These are phyloP conservation scores for Aspergillus sp. DNA, from an alignment of 2,329 filamentous ascomycete species.

Conservation along the genomic window DNA sequence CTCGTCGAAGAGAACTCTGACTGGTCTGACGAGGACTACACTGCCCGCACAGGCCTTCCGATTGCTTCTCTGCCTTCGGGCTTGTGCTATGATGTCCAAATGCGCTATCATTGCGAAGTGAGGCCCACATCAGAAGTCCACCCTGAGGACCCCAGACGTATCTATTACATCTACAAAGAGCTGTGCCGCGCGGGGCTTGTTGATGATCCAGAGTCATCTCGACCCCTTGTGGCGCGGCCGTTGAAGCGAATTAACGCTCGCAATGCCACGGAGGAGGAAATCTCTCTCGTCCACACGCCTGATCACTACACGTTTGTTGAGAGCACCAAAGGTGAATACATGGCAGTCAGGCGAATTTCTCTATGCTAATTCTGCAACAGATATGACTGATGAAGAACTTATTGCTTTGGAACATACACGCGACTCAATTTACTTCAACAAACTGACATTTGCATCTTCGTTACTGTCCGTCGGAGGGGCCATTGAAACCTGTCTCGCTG, in stretches of 20 bases:
- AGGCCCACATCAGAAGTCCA: constrained; percentile 70
- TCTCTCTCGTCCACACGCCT: constrained; percentile 73
- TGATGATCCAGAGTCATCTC: constrained; percentile 55
- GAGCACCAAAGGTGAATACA: constrained; percentile 45
- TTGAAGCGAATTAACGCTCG: constrained; percentile 72
- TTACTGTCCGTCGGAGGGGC: constrained; percentile 85
- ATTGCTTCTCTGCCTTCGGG: constrained; percentile 63
- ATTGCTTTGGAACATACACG: constrained; percentile 66
- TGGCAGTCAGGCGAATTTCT: neutral
- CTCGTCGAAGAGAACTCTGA: constrained; percentile 40
- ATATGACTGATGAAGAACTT: constrained; percentile 58
- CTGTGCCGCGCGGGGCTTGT: constrained; percentile 80
- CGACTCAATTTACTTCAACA: constrained; percentile 80
- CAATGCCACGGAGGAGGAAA: constrained; percentile 74
- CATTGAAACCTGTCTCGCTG: constrained; percentile 93
- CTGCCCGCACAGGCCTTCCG: constrained; percentile 42
- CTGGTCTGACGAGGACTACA: constrained; percentile 37
- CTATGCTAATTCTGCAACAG: constrained; percentile 33
- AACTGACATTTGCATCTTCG: constrained; percentile 75
- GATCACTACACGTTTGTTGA: constrained; percentile 78
- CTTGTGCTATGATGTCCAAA: constrained; percentile 86
- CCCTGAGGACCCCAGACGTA: constrained; percentile 88
- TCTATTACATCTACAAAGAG: constrained; percentile 88
- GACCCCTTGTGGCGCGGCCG: constrained; percentile 51
- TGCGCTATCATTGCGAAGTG: constrained; percentile 92